Evolutionary conservation across 192 early-diverging fungal species (phyloP), one percentile per base, ranked within the genome.

Genomic region (Backusella luteola): DNA sequence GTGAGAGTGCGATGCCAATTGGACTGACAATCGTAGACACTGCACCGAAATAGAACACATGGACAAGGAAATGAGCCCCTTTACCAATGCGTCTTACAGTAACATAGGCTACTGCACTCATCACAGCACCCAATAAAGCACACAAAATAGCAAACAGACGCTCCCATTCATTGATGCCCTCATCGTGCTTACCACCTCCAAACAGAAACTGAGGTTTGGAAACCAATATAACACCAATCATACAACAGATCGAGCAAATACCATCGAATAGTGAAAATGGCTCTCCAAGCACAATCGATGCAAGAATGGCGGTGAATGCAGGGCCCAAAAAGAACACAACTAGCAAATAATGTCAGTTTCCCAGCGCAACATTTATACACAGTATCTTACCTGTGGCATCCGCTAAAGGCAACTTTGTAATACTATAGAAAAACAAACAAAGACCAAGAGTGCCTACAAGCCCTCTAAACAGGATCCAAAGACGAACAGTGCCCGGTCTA

Each of bases 261-360:
- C 83, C 78, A 73, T 95, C 93, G 41, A 91, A 79, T 0, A 63
- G 46, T 3, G 85, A 88, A 73, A 93, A 92, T 0, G 88, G 84
- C 73, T 95, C 94, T 23, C 85, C 84, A 1, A 95, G 80, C 53
- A 85, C 83, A 68, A 89, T 52, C 49, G 84, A 73, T 0, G 90
- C 94, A 68, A 93, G 78, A 29, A 95, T 77, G 0, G 93, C 90
- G 19, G 91, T 93, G 76, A 95, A 92, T n/a, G 89, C 87, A 3
- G 94, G 93, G 12, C 88, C 88, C 6, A 91, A 88, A 75, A 94
- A 95, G 73, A 94, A 95, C 9, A 94, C 81, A 4, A 92, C 91
- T 35, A 46, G 1, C 7, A 8, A 52, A 52, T 15, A 69, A 17
- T n/a, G 19, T 49, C 19, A 29, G 23, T 29, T 12, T 9, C 23